These are phyloP conservation scores for Fusarium ambrosium DNA, from an alignment of 2,329 filamentous ascomycete genomes.

Conservation along the genomic window DNA sequence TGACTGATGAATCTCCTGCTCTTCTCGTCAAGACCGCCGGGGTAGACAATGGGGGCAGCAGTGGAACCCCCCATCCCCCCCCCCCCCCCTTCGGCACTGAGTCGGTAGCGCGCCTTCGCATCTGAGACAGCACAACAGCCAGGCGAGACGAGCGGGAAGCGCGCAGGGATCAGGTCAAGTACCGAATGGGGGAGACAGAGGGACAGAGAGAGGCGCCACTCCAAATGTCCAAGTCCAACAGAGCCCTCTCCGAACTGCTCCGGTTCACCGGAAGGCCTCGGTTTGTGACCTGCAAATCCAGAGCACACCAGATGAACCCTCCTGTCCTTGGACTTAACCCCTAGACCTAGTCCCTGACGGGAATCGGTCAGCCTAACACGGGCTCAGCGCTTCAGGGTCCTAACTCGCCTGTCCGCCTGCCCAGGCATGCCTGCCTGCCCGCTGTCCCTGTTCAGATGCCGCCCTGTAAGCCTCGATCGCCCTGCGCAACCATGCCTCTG, in stretches of 20 bases:
- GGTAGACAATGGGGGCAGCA: conserved; percentile 30
- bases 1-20: conserved; percentile 19
- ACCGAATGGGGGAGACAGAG: conserved; percentile 35
- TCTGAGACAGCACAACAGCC: conserved; percentile 33
- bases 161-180: conserved; percentile 39
- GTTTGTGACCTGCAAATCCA: neutral
- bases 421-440: neutral
- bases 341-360: conserved; percentile 8
- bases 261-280: neutral
- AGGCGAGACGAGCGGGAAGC: conserved; percentile 33
- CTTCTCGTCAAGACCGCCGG: conserved; percentile 31
- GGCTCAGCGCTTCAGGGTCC: conserved; percentile 1
- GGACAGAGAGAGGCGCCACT: conserved; percentile 26
- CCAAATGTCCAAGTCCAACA: conserved; percentile 21
- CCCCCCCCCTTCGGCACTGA: conserved; percentile 36
- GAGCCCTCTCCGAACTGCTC: neutral
- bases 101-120: conserved; percentile 39
- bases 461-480: conserved; percentile 15
- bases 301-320: conserved; percentile 4
- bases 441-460: conserved; percentile 24
- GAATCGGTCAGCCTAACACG: conserved; percentile 6
- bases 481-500: conserved; percentile 10
- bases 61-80: conserved; percentile 24
- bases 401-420: neutral
- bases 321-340: conserved; percentile 12